These are phyloP conservation scores for Aspergillus ostianus DNA, from an alignment of 495 filamentous ascomycete genomes.

Conservation along the genomic window DNA sequence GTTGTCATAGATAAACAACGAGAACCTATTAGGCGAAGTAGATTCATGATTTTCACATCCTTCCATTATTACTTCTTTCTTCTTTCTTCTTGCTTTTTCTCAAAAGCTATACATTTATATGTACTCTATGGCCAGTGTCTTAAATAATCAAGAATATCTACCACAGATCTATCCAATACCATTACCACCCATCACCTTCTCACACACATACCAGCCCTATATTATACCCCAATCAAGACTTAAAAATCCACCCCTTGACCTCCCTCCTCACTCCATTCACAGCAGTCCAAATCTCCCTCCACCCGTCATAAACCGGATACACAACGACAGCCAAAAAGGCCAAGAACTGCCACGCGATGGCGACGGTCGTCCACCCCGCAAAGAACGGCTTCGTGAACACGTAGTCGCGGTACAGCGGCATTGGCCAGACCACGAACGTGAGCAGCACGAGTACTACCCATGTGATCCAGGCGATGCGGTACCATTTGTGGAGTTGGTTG, in stretches of 20 bases:
- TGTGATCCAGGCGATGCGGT: conserved; percentile 38
- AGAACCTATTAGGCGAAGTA: too few species aligned
- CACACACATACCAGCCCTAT: too few species aligned
- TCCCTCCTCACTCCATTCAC: background rate
- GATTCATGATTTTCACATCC: too few species aligned
- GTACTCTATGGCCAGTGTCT: too few species aligned
- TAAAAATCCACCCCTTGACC: background rate
- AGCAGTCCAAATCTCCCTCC: conserved; percentile 19
- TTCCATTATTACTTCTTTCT: too few species aligned
- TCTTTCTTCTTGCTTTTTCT: too few species aligned
- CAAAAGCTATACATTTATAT: too few species aligned
- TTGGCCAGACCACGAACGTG: conserved; percentile 42
- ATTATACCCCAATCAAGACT: too few species aligned
- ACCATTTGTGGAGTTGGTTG: conserved; percentile 32
- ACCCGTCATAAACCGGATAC: conserved; percentile 47
- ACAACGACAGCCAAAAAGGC: conserved; percentile 43
- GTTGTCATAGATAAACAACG: too few species aligned
- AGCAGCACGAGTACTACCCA: conserved; percentile 39
- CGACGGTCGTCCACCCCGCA: conserved; percentile 42
- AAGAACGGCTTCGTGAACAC: conserved; percentile 49
- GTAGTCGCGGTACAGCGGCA: conserved; percentile 45
- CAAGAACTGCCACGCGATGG: conserved; percentile 47
- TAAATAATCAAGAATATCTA: too few species aligned
- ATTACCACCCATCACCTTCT: too few species aligned
- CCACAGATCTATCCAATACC: too few species aligned